Conservation (phyloP, 805 yeast genomes). For the Monosporozyma siamensis region DNA sequence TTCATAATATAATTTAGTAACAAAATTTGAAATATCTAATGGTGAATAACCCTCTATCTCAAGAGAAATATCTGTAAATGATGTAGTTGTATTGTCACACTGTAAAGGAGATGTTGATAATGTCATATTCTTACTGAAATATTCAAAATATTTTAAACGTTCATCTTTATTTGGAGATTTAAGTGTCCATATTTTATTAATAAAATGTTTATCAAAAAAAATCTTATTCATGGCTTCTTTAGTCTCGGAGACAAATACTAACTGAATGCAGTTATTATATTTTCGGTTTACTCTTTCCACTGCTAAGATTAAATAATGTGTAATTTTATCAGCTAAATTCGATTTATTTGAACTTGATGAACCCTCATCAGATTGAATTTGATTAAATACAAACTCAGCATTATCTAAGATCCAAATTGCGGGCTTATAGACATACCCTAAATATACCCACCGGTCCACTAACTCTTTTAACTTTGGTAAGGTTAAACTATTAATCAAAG, state of each 20-base stretch:
- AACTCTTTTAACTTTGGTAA: conserved; percentile 34
- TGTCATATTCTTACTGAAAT: conserved; percentile 26
- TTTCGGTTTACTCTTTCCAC: conserved; percentile 32
- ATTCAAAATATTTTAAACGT: conserved; percentile 40
- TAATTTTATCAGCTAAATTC: conserved; percentile 47
- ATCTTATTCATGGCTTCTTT: conserved; percentile 55
- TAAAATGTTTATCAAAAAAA: conserved; percentile 57
- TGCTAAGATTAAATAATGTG: conserved; percentile 48
- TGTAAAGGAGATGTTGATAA: background rate
- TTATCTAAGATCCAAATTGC: conserved; percentile 69
- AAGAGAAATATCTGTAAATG: conserved; percentile 41
- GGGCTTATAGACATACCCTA: conserved; percentile 70
- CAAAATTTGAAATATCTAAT: conserved; percentile 61
- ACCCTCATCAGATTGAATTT: conserved; percentile 45
- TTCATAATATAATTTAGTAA: conserved; percentile 61
- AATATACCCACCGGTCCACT: conserved; percentile 35
- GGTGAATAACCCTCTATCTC: conserved; percentile 90
- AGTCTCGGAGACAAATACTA: conserved; percentile 55
- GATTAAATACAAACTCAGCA: conserved; percentile 50
- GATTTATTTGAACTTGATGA: conserved; percentile 38
- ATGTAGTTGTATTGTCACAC: conserved; percentile 17
- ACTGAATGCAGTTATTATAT: conserved; percentile 37
- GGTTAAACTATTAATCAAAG: conserved; percentile 19
- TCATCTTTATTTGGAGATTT: conserved; percentile 60
- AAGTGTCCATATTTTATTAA: conserved; percentile 53